These are phyloP conservation scores for Russula earlei DNA, from an alignment of 768 basidiomycete genomes.

Conservation along the genomic window DNA sequence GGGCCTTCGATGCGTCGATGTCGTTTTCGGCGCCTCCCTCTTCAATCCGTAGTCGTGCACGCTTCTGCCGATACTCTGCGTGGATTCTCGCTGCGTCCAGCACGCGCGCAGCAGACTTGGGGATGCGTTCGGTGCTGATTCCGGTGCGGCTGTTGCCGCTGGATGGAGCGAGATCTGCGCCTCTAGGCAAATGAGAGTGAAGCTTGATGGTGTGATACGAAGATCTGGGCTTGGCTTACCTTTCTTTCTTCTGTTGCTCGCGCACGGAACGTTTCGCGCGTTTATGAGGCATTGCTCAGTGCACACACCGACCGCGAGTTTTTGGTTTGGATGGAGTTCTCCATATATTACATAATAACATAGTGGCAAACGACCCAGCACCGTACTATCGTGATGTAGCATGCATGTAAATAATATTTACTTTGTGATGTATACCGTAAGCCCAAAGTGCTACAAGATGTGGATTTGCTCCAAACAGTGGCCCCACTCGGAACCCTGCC, in stretches of 20 bases:
- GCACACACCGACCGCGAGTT: too few relatives aligned
- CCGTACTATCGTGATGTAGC: background rate
- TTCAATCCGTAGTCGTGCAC: background rate
- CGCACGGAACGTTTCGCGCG: slow-evolving; percentile 28
- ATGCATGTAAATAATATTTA: background rate
- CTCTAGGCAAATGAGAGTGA: slow-evolving; percentile 15
- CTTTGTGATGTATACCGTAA: background rate
- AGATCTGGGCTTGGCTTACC: slow-evolving; percentile 18
- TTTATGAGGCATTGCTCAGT: slow-evolving; percentile 27
- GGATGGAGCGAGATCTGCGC: slow-evolving; percentile 21
- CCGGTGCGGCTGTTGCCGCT: background rate
- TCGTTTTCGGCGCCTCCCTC: slow-evolving; percentile 32
- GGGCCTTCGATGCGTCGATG: background rate
- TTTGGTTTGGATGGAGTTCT: too few relatives aligned
- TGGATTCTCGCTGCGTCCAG: slow-evolving; percentile 54
- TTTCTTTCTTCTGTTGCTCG: slow-evolving; percentile 24
- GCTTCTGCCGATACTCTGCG: slow-evolving; percentile 37
- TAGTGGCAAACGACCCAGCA: background rate
- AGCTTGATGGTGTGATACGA: background rate
- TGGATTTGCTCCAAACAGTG: background rate
- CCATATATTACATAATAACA: slow-evolving; percentile 10
- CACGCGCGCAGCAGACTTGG: slow-evolving; percentile 58
- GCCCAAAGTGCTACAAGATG: slow-evolving; percentile 6
- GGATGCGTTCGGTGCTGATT: slow-evolving; percentile 47
- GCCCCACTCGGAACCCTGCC: background rate